Evolutionary conservation across 1,284 basidiomycete genomes (phyloP).

Genomic region (Microbotryum lychnidis-dioicae): DNA sequence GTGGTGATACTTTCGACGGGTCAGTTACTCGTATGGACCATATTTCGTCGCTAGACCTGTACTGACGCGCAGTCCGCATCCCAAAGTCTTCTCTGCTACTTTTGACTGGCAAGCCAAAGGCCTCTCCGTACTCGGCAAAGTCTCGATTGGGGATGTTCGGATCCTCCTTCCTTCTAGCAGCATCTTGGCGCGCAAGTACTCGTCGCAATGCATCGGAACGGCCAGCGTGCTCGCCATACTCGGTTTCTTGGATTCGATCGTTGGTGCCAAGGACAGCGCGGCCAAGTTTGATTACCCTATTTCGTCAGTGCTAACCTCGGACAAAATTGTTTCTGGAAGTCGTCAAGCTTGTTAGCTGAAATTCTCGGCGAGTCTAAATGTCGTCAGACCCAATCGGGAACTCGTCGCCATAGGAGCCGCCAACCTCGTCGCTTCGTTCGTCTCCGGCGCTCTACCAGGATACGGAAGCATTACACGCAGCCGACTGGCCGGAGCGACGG

Average conservation of each 20-base stretch:
- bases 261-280: conserved; percentile 77
- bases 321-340: no score
- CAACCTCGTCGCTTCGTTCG: conserved; percentile 67
- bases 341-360: neutral
- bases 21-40: conserved; percentile 42
- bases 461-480: conserved; percentile 71
- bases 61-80: neutral
- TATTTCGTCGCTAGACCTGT: conserved; percentile 1
- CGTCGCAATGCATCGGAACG: conserved; percentile 16
- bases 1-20: conserved; percentile 69
- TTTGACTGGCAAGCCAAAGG: conserved; percentile 69
- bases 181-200: conserved; percentile 6
- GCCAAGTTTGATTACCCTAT: conserved; percentile 76
- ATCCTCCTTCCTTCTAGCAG: conserved; percentile 33
- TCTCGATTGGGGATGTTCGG: conserved; percentile 28
- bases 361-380: neutral
- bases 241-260: conserved; percentile 46
- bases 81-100: conserved; percentile 57
- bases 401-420: conserved; percentile 69
- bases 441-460: conserved; percentile 77
- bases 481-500: conserved; percentile 43
- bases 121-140: conserved; percentile 65
- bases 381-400: conserved; percentile 65
- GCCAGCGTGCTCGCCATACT: conserved; percentile 25
- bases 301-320: conserved; percentile 1